Base-by-base conservation (phyloP, 805 yeast genomes). In the Ogataea trehalophila region DNA sequence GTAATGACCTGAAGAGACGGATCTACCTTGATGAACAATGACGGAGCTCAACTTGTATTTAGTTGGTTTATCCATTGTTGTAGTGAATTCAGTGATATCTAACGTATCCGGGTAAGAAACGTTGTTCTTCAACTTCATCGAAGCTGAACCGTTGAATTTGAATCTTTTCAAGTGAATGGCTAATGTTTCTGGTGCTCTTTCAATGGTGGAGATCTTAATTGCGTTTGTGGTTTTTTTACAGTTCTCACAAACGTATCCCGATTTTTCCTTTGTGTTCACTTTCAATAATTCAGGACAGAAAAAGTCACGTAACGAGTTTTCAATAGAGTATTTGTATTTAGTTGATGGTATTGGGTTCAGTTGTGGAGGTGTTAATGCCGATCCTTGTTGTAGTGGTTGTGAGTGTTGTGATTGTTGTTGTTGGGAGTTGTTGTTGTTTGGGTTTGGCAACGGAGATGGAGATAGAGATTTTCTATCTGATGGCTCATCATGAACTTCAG, bases 21-120 rank as follows among this genome's bases (percentile, higher is more conserved):
- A 86, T 53, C 98, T 75, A 37, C 99, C 99, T 59, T 88, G 96
- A 62, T 94, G 99, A 5, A 90, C 92, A 50, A 92, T 87, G 16
- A 92, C 96, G 20, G 91, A 81, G 16, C 80, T 74, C 54, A 94
- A 74, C 62, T 83, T 85, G 67, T 94, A 94, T 35, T 71, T 69
- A 5, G 77, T 76, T 1, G 83, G 80, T 11, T 69, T 69, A 17
- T 58, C 65, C 64, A 62, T 59, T 41, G 63, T 62, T 6, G 77
- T 75, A 31, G 78, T 76, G 64, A 75, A 92, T 47, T 79, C 76
- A 1, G 89, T 71, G 51, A 92, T 66, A 60, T 91, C 94, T 47
- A 94, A 71, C 46, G 76, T 78, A 61, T 85, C 79, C 34, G 95
- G 90, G 65, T 89, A 94, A 2, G 81, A 73, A 46, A 94, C 90